Base-by-base conservation (phyloP, 2,329 filamentous ascomycete species). In the Dactylella cylindrospora region DNA sequence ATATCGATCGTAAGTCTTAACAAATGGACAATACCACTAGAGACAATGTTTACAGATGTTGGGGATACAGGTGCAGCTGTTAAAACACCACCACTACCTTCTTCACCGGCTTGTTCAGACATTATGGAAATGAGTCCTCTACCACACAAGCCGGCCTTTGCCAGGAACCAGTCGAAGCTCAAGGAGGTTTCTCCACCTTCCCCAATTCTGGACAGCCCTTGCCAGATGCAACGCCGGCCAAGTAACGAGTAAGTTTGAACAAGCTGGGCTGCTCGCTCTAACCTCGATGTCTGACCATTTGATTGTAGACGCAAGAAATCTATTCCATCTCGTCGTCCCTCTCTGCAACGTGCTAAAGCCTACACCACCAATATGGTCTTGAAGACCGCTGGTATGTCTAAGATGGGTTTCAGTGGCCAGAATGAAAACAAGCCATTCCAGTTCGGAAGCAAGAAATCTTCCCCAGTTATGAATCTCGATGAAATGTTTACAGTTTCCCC, bases 101-200 rank as follows among this genome's bases (percentile, higher is more conserved):
- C 88, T 1, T 96, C 90, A 5, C 95, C 91, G 36, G 90, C 90
- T 5, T 82, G 81, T 51, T 80, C 81, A 62, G 90, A 95, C 72
- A 78, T 83, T 52, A 95, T 97, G 89, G 90, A 97, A 70, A 84
- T 96, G 73, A 96, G 91, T 36, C 91, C 93, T 31, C 76, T 97
- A 32, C 90, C 90, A 61, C 89, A 95, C 77, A 96, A 95, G 77
- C 77, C 80, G 23, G 80, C 86, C 9, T 90, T 83, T 70, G 76
- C 78, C 65, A 71, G 76, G 39, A 73, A 78, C 23, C 79, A 85
- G 67, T 87, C 65, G 83, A 64, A 55, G 17, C 43, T 64, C 33
- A 55, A 43, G 22, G 50, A 55, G 13, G 40, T 64, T 88, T 49
- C 80, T 82, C 23, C 90, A 88, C 23, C 88, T 89, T 1, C 86